phyloP scores from a whole-genome alignment of 345 rosid genomes.

The Acer campestre region DNA sequence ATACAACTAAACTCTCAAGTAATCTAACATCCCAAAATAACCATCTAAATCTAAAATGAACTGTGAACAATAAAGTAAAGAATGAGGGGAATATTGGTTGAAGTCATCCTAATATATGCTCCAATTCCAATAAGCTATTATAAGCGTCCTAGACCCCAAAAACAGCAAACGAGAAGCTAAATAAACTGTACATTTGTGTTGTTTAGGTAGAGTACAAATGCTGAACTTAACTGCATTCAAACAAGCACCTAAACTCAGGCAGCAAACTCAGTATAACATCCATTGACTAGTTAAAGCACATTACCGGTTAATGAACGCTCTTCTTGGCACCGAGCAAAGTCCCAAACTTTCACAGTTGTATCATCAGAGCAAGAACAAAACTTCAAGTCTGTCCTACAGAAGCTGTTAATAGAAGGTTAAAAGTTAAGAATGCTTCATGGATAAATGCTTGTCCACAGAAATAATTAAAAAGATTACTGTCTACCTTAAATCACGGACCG shows the following conservation, averaged over 20 bases:
- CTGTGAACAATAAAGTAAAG: neutral
- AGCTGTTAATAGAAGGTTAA: slow-evolving; percentile 55
- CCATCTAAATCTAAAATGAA: neutral
- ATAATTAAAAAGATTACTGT: slow-evolving; percentile 1
- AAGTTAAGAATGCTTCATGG: slow-evolving; percentile 17
- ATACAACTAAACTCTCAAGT: neutral
- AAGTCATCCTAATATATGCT: neutral
- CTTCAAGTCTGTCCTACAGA: slow-evolving; percentile 96
- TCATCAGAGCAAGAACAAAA: slow-evolving; percentile 99
- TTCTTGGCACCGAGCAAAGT: slow-evolving; percentile 91
- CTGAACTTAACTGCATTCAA: neutral
- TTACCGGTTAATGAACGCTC: slow-evolving; percentile 93
- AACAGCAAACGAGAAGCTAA: neutral
- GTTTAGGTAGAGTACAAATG: neutral
- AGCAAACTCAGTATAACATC: slow-evolving; percentile 11
- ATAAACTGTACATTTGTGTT: neutral
- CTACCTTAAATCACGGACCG: slow-evolving; percentile 88
- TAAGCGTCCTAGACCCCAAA: neutral
- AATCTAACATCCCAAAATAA: neutral
- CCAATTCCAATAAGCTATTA: neutral
- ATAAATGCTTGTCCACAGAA: neutral
- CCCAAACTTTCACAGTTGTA: slow-evolving; percentile 97
- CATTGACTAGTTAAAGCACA: slow-evolving; percentile 38
- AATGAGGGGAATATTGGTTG: neutral
- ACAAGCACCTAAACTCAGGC: slow-evolving; percentile 3